phyloP scores from a whole-genome alignment of 2,329 filamentous ascomycete species.

The Penicillium sp. region DNA sequence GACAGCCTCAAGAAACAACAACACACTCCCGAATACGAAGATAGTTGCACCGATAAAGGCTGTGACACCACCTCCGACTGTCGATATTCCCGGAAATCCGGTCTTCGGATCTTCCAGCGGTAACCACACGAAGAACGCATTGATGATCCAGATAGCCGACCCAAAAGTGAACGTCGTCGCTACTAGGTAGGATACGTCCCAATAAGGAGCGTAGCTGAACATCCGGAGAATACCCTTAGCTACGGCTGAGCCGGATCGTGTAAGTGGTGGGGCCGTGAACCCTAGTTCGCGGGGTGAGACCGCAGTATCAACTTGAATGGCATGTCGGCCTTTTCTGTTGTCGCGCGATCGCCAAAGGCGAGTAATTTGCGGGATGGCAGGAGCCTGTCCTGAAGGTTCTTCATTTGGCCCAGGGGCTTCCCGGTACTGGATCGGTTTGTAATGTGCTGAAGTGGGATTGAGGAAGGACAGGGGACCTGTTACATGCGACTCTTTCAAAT shows the following conservation, averaged over 20 bases:
- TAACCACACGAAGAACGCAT: conserved; percentile 62
- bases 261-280: conserved; percentile 33
- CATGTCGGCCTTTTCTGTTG: conserved; percentile 49
- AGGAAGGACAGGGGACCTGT: conserved; percentile 47
- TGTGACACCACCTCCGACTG: conserved; percentile 57
- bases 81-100: conserved; percentile 53
- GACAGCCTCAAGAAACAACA: conserved; percentile 64
- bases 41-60: conserved; percentile 65
- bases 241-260: conserved; percentile 32
- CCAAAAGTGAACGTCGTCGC: conserved; percentile 54
- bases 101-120: conserved; percentile 53
- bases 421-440: conserved; percentile 14
- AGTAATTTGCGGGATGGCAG: conserved; percentile 12
- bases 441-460: conserved; percentile 49
- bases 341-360: conserved; percentile 46
- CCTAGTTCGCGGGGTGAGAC: conserved; percentile 17
- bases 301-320: conserved; percentile 33
- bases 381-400: conserved; percentile 1
- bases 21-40: conserved; percentile 61
- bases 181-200: conserved; percentile 57
- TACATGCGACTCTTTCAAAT: conserved; percentile 14
- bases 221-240: conserved; percentile 45
- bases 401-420: conserved; percentile 7
- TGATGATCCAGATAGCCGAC: conserved; percentile 55
- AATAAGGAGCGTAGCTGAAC: conserved; percentile 51